phyloP scores from a whole-genome alignment of 2,329 filamentous ascomycete genomes.

The Epichloe uncinata region DNA sequence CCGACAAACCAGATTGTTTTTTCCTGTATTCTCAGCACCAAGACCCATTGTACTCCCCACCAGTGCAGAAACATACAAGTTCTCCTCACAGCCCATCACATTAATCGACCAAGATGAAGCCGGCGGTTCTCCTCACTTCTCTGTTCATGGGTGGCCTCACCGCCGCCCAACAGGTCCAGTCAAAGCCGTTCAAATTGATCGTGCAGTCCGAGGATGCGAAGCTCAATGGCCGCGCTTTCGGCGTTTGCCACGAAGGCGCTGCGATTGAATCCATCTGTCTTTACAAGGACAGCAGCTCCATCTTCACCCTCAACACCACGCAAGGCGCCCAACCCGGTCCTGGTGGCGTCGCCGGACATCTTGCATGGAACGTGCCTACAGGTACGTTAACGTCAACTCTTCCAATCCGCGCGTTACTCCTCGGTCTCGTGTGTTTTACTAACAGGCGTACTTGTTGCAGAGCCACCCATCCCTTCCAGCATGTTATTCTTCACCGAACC shows the following conservation, averaged over 20 bases:
- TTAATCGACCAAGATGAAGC: no score
- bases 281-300: neutral
- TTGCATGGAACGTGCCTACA: slow-evolving; percentile 7
- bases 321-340: slow-evolving; percentile 3
- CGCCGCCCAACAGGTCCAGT: slow-evolving; percentile 8
- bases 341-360: slow-evolving; percentile 4
- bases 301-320: slow-evolving; percentile 10
- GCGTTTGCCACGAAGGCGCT: no score
- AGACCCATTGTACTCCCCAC: no score
- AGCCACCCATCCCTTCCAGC: neutral
- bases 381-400: neutral
- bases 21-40: no score
- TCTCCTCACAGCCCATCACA: no score
- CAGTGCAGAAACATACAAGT: no score
- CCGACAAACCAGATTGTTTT: no score
- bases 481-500: slow-evolving; percentile 8
- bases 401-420: no score
- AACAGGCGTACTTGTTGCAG: neutral
- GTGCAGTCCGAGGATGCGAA: slow-evolving; percentile 7
- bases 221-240: slow-evolving; percentile 8
- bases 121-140: no score
- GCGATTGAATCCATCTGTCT: no score
- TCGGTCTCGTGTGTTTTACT: no score
- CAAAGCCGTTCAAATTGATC: slow-evolving; percentile 11
- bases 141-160: neutral